phyloP scores from a whole-genome alignment of 2,329 filamentous ascomycete species.

The Colletotrichum brevisporum region DNA sequence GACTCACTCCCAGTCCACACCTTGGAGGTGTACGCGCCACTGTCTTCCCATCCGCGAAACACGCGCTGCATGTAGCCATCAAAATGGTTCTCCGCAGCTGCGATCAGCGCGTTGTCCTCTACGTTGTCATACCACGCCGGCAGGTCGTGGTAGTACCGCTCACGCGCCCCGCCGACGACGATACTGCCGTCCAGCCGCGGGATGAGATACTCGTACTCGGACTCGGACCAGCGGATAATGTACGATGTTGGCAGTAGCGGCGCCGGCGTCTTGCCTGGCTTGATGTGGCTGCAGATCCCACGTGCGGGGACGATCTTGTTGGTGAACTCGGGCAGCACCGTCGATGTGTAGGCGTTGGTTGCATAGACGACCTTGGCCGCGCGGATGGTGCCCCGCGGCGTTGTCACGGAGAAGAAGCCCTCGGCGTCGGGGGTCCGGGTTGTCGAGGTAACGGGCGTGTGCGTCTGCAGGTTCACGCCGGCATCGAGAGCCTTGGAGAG shows the following conservation, averaged over 20 bases:
- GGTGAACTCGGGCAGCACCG: conserved; percentile 43
- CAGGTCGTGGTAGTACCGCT: conserved; percentile 49
- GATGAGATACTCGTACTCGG: conserved; percentile 78
- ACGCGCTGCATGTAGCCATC: conserved; percentile 61
- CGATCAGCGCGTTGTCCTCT: conserved; percentile 58
- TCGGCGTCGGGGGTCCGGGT: conserved; percentile 17
- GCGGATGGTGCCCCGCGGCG: conserved; percentile 42
- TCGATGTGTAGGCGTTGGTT: conserved; percentile 49
- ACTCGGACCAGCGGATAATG: conserved; percentile 69
- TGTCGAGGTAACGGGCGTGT: conserved; percentile 24
- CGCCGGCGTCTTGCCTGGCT: conserved; percentile 49
- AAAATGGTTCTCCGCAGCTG: conserved; percentile 56
- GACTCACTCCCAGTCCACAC: conserved; percentile 60
- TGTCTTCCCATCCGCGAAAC: conserved; percentile 62
- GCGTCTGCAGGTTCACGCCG: conserved; percentile 47
- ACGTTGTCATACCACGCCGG: conserved; percentile 57
- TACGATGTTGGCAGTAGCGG: conserved; percentile 65
- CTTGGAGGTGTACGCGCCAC: conserved; percentile 50
- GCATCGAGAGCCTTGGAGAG: conserved; percentile 42
- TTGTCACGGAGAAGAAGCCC: conserved; percentile 35
- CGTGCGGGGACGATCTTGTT: conserved; percentile 44
- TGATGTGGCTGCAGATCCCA: conserved; percentile 49
- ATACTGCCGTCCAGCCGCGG: conserved; percentile 63
- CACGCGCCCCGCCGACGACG: conserved; percentile 58
- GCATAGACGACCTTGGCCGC: conserved; percentile 44